Evolutionary conservation across 805 yeast species (phyloP).

Genomic region (Candida pseudofarinosa): DNA sequence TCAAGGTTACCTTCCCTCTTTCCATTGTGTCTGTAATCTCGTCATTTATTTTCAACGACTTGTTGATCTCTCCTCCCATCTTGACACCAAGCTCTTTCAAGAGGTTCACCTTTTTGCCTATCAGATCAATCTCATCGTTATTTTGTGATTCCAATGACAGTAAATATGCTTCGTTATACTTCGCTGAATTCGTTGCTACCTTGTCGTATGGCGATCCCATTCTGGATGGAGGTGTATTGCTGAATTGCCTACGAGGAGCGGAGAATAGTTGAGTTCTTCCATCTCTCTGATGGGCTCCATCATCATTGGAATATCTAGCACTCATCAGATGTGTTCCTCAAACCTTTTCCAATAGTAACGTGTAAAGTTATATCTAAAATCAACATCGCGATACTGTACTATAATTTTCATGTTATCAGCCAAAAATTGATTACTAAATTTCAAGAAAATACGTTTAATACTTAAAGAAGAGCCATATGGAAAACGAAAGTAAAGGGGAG

Average conservation of each 20-base stretch:
- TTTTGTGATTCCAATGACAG: constrained; percentile 43
- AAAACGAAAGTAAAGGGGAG: constrained; percentile 8
- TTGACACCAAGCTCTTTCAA: constrained; percentile 37
- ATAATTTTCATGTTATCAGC: not conserved
- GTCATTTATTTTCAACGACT: constrained; percentile 36
- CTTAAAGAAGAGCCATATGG: constrained; percentile 2
- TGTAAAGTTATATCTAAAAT: not conserved
- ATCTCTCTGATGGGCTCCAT: constrained; percentile 41
- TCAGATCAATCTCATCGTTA: constrained; percentile 36
- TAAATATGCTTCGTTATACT: constrained; percentile 39
- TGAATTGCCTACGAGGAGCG: constrained; percentile 16
- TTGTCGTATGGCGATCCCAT: constrained; percentile 38
- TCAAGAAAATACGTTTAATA: not conserved
- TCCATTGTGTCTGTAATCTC: constrained; percentile 38
- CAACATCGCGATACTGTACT: not conserved
- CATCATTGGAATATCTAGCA: constrained; percentile 23
- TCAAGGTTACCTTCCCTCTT: constrained; percentile 35
- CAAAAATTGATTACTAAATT: not conserved
- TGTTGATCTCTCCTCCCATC: constrained; percentile 44
- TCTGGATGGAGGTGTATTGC: constrained; percentile 23
- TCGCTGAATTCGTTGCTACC: constrained; percentile 22
- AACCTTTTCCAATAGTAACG: not conserved
- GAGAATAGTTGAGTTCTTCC: constrained; percentile 38
- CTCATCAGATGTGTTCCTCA: constrained; percentile 13
- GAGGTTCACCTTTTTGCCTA: constrained; percentile 39